Conservation (phyloP, 805 yeast genomes). For the Wickerhamiella shivajii region DNA sequence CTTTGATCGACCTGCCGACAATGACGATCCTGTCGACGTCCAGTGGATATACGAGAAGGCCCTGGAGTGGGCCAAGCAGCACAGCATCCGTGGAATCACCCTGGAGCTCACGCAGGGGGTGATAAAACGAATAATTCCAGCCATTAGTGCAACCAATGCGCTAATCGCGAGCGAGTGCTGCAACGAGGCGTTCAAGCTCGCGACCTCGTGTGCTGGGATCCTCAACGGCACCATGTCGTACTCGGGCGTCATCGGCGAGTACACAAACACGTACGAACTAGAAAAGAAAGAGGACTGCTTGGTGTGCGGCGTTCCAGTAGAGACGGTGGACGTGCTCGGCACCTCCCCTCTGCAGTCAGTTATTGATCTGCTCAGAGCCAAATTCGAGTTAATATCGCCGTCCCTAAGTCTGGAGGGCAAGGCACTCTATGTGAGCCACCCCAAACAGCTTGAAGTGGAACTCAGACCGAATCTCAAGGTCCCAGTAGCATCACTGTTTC, state of each 20-base stretch:
- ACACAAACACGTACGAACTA: conserved; percentile 56
- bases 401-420: conserved; percentile 31
- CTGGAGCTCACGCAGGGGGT: conserved; percentile 66
- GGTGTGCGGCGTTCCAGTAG: conserved; percentile 46
- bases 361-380: conserved; percentile 27
- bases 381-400: conserved; percentile 28
- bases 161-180: conserved; percentile 80
- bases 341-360: conserved; percentile 29
- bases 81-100: conserved; percentile 59
- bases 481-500: conserved; percentile 27
- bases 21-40: conserved; percentile 54
- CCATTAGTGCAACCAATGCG: conserved; percentile 89
- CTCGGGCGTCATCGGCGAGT: conserved; percentile 68
- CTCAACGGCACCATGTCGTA: conserved; percentile 74
- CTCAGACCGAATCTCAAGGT: conserved; percentile 32
- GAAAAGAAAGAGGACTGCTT: conserved; percentile 49
- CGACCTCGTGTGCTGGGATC: conserved; percentile 52
- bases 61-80: conserved; percentile 41
- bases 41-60: conserved; percentile 47
- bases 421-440: conserved; percentile 34
- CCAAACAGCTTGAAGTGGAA: conserved; percentile 32
- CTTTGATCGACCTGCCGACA: conserved; percentile 36
- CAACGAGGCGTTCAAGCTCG: conserved; percentile 68
- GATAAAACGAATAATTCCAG: conserved; percentile 82
- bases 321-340: conserved; percentile 12